Base-by-base conservation (phyloP, 2,329 filamentous ascomycete genomes). In the Aspergillus phoenicis region DNA sequence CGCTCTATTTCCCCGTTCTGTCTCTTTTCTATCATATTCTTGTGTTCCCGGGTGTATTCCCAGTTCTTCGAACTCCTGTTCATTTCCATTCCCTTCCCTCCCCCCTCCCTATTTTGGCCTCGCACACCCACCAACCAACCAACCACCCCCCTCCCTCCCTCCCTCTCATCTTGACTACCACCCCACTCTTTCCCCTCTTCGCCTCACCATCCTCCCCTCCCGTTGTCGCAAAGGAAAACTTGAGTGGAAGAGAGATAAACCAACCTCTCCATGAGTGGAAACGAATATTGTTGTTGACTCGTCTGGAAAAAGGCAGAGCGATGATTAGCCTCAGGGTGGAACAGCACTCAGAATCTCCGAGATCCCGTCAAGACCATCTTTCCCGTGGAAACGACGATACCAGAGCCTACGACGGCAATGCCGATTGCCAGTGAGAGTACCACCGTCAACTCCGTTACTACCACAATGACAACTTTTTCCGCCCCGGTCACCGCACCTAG, bases 291-390 rank as follows among this genome's bases (percentile, higher is more conserved):
- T 60, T 61, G 62, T 71, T 75, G 70, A 74, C 70, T 60, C 57
- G 63, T 65, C 54, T 60, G 60, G 66, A 71, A 68, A 69, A 71
- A 76, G 69, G 71, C 71, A 77, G 74, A 77, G 75, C 74, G 73
- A 77, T 77, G 75, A 77, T 75, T 74, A 77, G 75, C 74, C 71
- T 75, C 73, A 73, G 73, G 73, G 74, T 75, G 73, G 71, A 76
- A 76, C 73, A 76, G 68, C 73, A 73, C 71, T 74, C 71, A 77
- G 70, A 75, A 70, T 75, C 70, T 68, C 72, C 74, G 70, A 75
- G 69, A 75, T 68, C 71, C 69, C 71, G 70, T 73, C 70, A 72
- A 70, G 60, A 72, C 67, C 72, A 71, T 68, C 65, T 68, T 70
- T 67, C 63, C 72, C 67, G 70, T 72, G 72, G 72, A 72, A 72